phyloP scores from a whole-genome alignment of 345 rosid genomes.

The Gossypium raimondii region DNA sequence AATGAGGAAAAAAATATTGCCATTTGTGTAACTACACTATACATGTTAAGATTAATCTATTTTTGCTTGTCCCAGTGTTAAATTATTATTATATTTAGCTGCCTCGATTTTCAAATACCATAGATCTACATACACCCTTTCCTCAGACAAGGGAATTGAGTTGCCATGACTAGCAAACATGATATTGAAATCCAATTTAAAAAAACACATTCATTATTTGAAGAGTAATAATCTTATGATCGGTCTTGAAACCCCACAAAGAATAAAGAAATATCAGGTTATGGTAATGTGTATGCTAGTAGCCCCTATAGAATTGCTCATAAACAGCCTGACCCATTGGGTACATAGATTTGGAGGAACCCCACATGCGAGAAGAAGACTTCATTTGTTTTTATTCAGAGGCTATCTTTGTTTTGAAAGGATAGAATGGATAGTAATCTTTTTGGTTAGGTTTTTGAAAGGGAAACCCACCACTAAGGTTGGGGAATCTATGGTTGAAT shows the following conservation, averaged over 20 bases:
- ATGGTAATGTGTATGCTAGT: not conserved
- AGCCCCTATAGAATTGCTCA: constrained; percentile 17
- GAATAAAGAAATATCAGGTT: not conserved
- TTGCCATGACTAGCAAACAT: constrained; percentile 19
- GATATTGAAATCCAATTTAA: constrained; percentile 5
- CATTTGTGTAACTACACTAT: not conserved
- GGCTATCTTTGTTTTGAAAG: not conserved
- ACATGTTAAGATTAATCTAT: not conserved
- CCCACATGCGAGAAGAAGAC: constrained; percentile 17
- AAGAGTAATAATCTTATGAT: not conserved
- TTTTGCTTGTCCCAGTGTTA: not conserved
- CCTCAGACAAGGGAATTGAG: constrained; percentile 30
- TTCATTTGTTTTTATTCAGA: not conserved
- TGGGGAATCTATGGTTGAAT: constrained; percentile 41
- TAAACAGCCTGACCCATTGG: constrained; percentile 24
- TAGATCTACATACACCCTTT: constrained; percentile 31
- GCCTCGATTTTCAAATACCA: constrained; percentile 32
- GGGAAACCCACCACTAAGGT: constrained; percentile 48
- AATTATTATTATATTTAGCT: not conserved
- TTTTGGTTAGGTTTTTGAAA: constrained; percentile 46
- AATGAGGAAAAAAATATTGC: not conserved
- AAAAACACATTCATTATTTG: not conserved
- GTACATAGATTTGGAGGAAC: constrained; percentile 30
- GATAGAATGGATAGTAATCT: constrained; percentile 3
- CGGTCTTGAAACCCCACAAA: not conserved